Base-by-base conservation (phyloP, 176 grass and related monocot species). In the Carex parvula region DNA sequence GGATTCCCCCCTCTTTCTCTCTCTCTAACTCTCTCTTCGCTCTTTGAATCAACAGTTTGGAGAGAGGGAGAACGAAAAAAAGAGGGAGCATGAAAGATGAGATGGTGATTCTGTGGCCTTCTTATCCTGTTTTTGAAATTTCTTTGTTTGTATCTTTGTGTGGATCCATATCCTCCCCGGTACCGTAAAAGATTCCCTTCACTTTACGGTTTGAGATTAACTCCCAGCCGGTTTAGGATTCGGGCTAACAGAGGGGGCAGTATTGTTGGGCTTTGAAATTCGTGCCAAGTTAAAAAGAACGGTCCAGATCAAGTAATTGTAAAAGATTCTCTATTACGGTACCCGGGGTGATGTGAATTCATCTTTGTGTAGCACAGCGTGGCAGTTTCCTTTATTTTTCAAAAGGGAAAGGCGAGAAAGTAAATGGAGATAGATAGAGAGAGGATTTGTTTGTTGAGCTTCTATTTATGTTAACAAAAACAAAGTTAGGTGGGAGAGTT, bases 371-470 rank as follows among this genome's bases (percentile, higher is more conserved):
- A n/a, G 57, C 18, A 64, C 57, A 66, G 79, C 33, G 35, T 64
- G 58, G 58, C 79, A 22, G 79, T 82, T 82, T 63, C 18, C 79
- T 82, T 82, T 82, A 60, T 15, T 63, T 82, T 82, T 82, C 60
- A 65, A 64, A 50, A 80, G 26, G 57, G 52, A 11, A 46, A 82
- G 39, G 37, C 30, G 60, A 65, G 12, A 39, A 48, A 48, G 70
- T 39, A 73, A 64, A 37, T 14, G 18, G 37, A 66, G 79, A 80
- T 4, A 26, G 26, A 26, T 26, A 26, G 26, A 26, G 26, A 26
- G 26, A 26, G 41, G 79, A 82, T 17, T 1, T 22, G 4, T 60
- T 42, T 30, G 46, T 35, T 35, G 13, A 1, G 26, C 16, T 81
- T 64, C 79, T 81, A 63, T 81, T 63, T 81, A 81, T 81, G 60